Evolutionary conservation across 2,329 filamentous ascomycete genomes (phyloP).

Genomic region (Gliomastix tumulicola): DNA sequence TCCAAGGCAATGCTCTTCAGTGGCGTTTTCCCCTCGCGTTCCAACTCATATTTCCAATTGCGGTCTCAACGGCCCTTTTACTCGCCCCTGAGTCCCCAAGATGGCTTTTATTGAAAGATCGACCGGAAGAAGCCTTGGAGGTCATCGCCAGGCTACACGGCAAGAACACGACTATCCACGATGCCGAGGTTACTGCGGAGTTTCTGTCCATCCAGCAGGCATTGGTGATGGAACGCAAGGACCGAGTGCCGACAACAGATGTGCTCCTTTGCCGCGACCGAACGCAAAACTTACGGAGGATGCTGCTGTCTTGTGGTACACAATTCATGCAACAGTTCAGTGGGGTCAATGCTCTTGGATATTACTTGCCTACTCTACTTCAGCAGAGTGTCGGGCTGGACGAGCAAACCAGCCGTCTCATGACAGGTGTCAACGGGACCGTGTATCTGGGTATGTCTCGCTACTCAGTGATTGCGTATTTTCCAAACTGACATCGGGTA

Average conservation of each 20-base stretch:
- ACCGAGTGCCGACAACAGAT: conserved; percentile 20
- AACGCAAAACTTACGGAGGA: conserved; percentile 25
- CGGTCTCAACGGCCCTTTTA: conserved; percentile 19
- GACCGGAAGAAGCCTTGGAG: conserved; percentile 47
- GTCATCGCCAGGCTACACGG: conserved; percentile 51
- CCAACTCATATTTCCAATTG: conserved; percentile 28
- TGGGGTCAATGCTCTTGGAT: conserved; percentile 31
- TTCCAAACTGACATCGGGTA: not conserved
- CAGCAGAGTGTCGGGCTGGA: conserved; percentile 47
- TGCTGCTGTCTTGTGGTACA: conserved; percentile 35
- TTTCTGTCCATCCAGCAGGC: conserved; percentile 26
- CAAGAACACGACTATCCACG: conserved; percentile 22
- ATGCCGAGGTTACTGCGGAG: conserved; percentile 19
- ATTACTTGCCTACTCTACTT: conserved; percentile 46
- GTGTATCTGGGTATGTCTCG: conserved; percentile 21
- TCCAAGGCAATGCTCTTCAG: conserved; percentile 20
- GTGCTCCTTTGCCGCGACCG: conserved; percentile 26
- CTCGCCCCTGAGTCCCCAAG: conserved; percentile 40
- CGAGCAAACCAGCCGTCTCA: conserved; percentile 41
- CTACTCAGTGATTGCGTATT: too few relatives aligned
- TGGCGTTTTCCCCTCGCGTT: conserved; percentile 27
- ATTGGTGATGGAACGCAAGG: conserved; percentile 24
- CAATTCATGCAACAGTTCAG: conserved; percentile 39
- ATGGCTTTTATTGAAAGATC: conserved; percentile 44
- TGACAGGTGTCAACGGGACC: conserved; percentile 44